Evolutionary conservation across 768 basidiomycete species (phyloP).

Genomic region (Hortiboletus campestris): DNA sequence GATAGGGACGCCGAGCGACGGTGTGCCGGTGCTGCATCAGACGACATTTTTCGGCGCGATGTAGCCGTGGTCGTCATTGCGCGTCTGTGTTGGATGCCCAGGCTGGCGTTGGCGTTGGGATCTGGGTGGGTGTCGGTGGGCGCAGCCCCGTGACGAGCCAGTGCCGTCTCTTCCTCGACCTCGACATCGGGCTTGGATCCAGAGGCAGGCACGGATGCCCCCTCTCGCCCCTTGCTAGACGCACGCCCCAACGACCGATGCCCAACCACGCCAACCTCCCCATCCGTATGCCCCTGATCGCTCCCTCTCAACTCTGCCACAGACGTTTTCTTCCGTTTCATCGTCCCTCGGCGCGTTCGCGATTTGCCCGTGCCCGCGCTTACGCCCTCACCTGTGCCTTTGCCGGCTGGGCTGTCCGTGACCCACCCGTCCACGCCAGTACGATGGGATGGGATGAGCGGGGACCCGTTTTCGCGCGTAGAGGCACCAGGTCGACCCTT

Average conservation of each 20-base stretch:
- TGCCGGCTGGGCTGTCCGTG: constrained; percentile 8
- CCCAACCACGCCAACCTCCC: constrained; percentile 12
- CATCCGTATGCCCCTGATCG: constrained; percentile 30
- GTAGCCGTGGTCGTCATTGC: constrained; percentile 1
- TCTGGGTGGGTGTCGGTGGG: neutral
- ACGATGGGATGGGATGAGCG: neutral
- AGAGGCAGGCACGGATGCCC: neutral
- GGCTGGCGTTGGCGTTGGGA: neutral
- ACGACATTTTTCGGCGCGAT: neutral
- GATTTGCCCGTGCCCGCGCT: neutral
- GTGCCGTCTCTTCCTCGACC: neutral
- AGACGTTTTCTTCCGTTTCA: constrained; percentile 17
- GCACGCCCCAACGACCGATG: neutral
- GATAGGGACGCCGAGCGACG: constrained; percentile 21
- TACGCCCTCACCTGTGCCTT: neutral
- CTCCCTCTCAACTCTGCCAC: constrained; percentile 27
- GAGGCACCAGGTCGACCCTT: constrained; percentile 13
- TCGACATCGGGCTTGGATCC: neutral
- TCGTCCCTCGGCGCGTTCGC: constrained; percentile 1
- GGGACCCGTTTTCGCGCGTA: neutral
- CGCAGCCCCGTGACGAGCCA: neutral
- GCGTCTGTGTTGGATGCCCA: neutral
- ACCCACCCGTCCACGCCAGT: constrained; percentile 18
- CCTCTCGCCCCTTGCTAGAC: neutral
- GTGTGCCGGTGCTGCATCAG: neutral